Base-by-base conservation (phyloP, 768 basidiomycete genomes). In the Lactifluus echinatus region DNA sequence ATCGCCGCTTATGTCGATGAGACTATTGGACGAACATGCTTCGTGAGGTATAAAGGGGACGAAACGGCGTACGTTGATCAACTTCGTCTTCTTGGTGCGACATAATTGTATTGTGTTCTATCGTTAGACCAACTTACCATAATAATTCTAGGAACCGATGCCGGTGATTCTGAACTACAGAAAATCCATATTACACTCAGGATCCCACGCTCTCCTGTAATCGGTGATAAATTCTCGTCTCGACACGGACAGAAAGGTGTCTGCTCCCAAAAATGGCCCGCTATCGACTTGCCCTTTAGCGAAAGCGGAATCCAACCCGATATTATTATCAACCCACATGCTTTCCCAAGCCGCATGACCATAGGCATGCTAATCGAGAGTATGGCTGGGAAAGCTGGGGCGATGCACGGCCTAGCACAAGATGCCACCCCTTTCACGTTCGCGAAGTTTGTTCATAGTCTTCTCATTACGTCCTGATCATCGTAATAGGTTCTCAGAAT, bases 281-380 rank as follows among this genome's bases (percentile, higher is more conserved):
- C 88, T 17, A 73, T 96, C 64, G 96, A 99, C 69, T 97, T 99
- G 96, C 96, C 96, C 14, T 98, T 99, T 79, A 86, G 85, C 65
- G 96, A 99, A 75, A 95, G 91, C 56, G 96, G 96, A 15, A 93
- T 99, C 80, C 95, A 97, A 71, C 96, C 96, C 1, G 96, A 99
- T 71, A 83, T 99, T 49, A 98, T 99, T 70, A 98, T 99, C 76
- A 99, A 99, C 73, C 96, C 96, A 34, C 96, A 99, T 70, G 96
- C 96, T 15, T 99, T 99, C 78, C 96, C 96, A 2, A 89, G 86
- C 77, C 90, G 96, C 64, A 99, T 99, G 96, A 99, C 96, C 1
- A 99, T 99, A 65, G 96, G 96, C 57, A 99, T 99, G 96, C 85
- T 99, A 69, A 93, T 99, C 56, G 96, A 99, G 77, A 95, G 92